These are phyloP conservation scores for Panaeolus cyanescens DNA, from an alignment of 768 basidiomycete species.

Conservation along the genomic window DNA sequence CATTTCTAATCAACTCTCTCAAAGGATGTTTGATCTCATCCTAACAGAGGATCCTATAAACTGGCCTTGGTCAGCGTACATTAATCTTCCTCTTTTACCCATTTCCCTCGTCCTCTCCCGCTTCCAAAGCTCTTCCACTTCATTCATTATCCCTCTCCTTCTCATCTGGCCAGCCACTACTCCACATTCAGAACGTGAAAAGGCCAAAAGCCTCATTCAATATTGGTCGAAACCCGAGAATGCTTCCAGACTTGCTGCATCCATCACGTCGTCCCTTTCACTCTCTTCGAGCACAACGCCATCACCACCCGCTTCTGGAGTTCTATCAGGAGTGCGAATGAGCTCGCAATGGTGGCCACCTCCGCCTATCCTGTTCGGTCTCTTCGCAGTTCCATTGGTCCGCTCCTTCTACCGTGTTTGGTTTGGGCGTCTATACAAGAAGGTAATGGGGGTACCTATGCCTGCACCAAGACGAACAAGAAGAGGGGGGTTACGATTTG, in stretches of 20 bases:
- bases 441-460: constrained; percentile 43
- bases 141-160: constrained; percentile 46
- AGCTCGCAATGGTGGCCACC: constrained; percentile 51
- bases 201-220: constrained; percentile 27
- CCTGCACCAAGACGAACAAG: constrained; percentile 25
- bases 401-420: constrained; percentile 43
- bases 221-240: constrained; percentile 36
- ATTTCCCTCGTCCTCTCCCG: constrained; percentile 67
- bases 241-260: constrained; percentile 32
- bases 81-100: constrained; percentile 76
- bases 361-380: constrained; percentile 55
- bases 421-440: constrained; percentile 40
- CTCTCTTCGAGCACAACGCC: neutral
- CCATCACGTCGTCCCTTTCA: constrained; percentile 18
- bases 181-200: constrained; percentile 29
- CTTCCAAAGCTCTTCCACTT: constrained; percentile 36
- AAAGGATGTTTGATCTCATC: constrained; percentile 62
- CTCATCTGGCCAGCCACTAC: constrained; percentile 47
- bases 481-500: constrained; percentile 22
- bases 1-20: neutral
- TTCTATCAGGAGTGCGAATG: constrained; percentile 6
- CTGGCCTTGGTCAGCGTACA: constrained; percentile 77
- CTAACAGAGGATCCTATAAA: constrained; percentile 68
- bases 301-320: neutral
- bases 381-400: constrained; percentile 52